Base-by-base conservation (phyloP, 352 stramenopile genomes). In the Phytophthora syringae region DNA sequence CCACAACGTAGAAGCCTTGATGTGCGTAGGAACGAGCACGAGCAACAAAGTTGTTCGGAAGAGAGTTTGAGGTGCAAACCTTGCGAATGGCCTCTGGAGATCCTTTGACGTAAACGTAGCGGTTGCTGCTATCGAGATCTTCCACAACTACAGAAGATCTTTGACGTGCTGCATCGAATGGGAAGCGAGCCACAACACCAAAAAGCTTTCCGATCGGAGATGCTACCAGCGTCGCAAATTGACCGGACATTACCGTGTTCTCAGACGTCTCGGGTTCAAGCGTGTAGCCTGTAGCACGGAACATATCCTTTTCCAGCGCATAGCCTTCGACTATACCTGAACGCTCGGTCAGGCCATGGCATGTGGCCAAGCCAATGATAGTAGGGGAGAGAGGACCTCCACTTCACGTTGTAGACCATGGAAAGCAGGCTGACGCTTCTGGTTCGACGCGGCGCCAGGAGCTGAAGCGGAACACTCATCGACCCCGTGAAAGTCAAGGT, bases 1-100 rank as follows among this genome's bases (percentile, higher is more conserved):
- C 84, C 40, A 88, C 74, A 7, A 94, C 77, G 66, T 98, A 97
- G 55, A 94, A 90, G 6, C 93, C 93, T 60, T 94, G 74, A 47
- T 84, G 89, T 21, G 88, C 80, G 71, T 89, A 93, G 27, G 70
- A 50, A 18, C 77, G 73, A 43, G 88, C 64, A 24, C 77, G 80
- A 15, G 75, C 76, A 20, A 86, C 50, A 56, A 93, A 97, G 57
- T 94, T 85, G 18, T 61, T 49, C 1, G 93, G 91, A 1, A 97
- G 50, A 1, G 75, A 89, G 16, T 72, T 76, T 0, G 70, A 27
- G 7, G 82, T 77, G 52, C 90, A 97, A 49, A 97, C 80, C 32
- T 72, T 70, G 22, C 55, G 56, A 44, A 94, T 73, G 3, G 80
- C 64, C 42, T 92, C 86, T 0, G 86, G 83, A 0, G 86, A 90